These are phyloP conservation scores for Salix exigua DNA, from an alignment of 345 rosid genomes.

Conservation along the genomic window DNA sequence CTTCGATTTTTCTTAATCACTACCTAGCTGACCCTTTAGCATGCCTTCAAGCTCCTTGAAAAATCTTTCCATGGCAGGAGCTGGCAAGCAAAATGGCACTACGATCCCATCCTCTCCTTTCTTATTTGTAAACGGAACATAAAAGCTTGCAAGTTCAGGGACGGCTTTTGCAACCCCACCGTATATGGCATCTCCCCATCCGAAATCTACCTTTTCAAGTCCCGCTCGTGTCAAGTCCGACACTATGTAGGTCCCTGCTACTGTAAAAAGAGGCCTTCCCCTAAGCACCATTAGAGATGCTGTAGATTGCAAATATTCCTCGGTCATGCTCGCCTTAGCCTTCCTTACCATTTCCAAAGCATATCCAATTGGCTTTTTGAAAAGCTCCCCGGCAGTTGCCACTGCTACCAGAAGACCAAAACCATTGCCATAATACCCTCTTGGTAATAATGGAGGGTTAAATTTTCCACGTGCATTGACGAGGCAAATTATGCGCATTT, in stretches of 20 bases:
- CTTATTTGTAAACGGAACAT: background rate
- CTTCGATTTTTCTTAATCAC: too few species aligned
- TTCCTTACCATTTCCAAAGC: conserved; percentile 3
- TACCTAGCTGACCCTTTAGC: background rate
- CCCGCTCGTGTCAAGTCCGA: conserved; percentile 20
- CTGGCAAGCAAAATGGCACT: conserved; percentile 13
- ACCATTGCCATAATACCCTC: conserved; percentile 18
- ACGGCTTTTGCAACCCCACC: conserved; percentile 17
- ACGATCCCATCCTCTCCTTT: conserved; percentile 17
- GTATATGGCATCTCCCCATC: conserved; percentile 26
- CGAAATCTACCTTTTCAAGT: conserved; percentile 23
- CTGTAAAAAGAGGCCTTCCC: conserved; percentile 21
- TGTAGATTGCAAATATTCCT: conserved; percentile 23
- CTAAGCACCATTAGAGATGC: conserved; percentile 19
- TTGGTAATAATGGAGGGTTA: conserved; percentile 4
- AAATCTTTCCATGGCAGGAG: conserved; percentile 12
- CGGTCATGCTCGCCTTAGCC: background rate
- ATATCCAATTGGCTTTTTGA: conserved; percentile 1
- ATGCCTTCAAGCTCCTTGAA: background rate
- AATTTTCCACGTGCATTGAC: conserved; percentile 3
- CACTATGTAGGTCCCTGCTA: conserved; percentile 8
- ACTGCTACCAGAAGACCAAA: conserved; percentile 12
- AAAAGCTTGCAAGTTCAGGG: conserved; percentile 5
- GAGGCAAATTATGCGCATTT: background rate
- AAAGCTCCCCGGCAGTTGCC: background rate